Evolutionary conservation across 2,329 filamentous ascomycete species (phyloP).

Genomic region (Blastomyces gilchristii): DNA sequence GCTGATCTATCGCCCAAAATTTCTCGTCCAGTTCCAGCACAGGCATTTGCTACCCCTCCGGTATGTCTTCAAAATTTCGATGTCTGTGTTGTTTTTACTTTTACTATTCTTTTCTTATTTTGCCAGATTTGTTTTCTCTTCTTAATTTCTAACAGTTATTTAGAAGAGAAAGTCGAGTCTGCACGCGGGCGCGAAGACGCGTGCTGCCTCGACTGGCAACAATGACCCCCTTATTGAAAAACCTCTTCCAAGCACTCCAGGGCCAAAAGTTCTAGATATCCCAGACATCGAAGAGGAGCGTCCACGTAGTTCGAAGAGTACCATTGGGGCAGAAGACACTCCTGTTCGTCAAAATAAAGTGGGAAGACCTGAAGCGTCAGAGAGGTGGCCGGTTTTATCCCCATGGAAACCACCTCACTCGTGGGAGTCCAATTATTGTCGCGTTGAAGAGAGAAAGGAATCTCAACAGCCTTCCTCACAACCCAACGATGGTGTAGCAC

Average conservation of each 20-base stretch:
- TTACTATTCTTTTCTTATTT: too few species aligned
- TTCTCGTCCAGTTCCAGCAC: background rate
- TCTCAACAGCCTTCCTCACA: background rate
- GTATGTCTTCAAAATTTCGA: background rate
- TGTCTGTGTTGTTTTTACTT: background rate
- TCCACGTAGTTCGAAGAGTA: slow-evolving; percentile 2
- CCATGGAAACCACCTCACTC: slow-evolving; percentile 3
- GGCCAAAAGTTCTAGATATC: background rate
- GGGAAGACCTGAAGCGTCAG: slow-evolving; percentile 10
- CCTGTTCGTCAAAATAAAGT: background rate
- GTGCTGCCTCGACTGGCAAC: background rate
- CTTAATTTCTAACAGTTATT: background rate
- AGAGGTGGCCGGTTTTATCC: slow-evolving; percentile 12
- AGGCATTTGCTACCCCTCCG: background rate
- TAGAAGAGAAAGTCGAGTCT: slow-evolving; percentile 2
- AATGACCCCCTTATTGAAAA: slow-evolving; percentile 13
- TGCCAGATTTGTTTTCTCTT: background rate
- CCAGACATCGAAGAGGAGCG: background rate
- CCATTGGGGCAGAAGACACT: slow-evolving; percentile 10
- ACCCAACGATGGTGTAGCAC: background rate
- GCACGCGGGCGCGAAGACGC: background rate
- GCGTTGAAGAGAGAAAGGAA: background rate
- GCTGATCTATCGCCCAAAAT: background rate
- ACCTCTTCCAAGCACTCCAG: slow-evolving; percentile 14
- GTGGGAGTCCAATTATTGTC: background rate